phyloP scores from a whole-genome alignment of 495 filamentous ascomycete genomes.

The Xylaria grammica region DNA sequence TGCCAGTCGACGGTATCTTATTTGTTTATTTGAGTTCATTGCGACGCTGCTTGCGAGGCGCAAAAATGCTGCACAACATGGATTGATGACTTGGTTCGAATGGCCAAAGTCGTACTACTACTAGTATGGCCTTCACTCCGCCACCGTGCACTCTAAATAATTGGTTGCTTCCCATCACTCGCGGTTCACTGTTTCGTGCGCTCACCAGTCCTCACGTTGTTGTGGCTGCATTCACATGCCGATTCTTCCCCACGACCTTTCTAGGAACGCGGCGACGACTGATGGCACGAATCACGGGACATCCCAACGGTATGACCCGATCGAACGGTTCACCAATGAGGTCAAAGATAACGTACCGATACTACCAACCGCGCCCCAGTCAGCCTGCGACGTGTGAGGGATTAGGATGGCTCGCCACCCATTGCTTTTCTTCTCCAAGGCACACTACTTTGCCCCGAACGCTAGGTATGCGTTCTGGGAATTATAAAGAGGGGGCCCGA shows the following conservation, averaged over 20 bases:
- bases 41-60: conserved; percentile 2
- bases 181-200: neutral
- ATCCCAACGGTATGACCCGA: conserved; percentile 21
- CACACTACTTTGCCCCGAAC: neutral
- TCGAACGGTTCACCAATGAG: conserved; percentile 19
- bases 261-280: conserved; percentile 13
- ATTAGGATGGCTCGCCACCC: neutral
- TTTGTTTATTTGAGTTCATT: neutral
- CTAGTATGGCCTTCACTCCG: too few species aligned
- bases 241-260: conserved; percentile 1
- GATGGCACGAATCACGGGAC: conserved; percentile 11
- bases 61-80: conserved; percentile 9
- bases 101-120: too few species aligned
- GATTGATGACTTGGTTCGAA: too few species aligned
- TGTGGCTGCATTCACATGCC: conserved; percentile 16
- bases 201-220: too few species aligned
- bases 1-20: neutral
- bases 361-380: neutral
- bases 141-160: neutral
- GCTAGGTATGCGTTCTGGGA: too few species aligned
- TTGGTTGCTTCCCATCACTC: neutral
- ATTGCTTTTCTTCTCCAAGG: neutral
- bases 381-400: neutral
- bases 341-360: neutral
- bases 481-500: neutral